Percentiles rank a stretch among this genome's conserved stretches.
phyloP scores from a whole-genome alignment of 768 basidiomycete species.

The Sporobolomyces roseus region DNA sequence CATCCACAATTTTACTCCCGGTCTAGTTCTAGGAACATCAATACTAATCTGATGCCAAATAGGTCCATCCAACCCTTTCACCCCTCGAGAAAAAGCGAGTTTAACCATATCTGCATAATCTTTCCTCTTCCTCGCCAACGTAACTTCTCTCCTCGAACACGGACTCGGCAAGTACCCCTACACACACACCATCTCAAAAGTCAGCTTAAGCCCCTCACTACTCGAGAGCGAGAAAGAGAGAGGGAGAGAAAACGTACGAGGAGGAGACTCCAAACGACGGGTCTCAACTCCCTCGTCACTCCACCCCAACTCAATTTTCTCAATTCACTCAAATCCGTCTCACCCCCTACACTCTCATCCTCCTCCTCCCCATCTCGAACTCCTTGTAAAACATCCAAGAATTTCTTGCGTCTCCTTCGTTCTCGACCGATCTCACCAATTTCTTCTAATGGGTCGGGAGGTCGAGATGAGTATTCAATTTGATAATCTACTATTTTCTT shows the following conservation, averaged over 20 bases:
- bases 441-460: constrained; percentile 1
- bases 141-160: constrained; percentile 65
- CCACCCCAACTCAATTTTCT: constrained; percentile 93
- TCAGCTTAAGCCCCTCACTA: too few relatives aligned
- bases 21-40: constrained; percentile 91
- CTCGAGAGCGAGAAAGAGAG: neutral
- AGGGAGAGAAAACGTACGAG: constrained; percentile 59
- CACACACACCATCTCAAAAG: neutral
- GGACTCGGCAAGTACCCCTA: constrained; percentile 92
- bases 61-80: constrained; percentile 82
- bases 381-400: constrained; percentile 64
- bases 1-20: constrained; percentile 88
- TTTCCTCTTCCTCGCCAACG: constrained; percentile 80
- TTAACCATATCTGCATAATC: constrained; percentile 88
- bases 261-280: constrained; percentile 88
- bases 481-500: constrained; percentile 23
- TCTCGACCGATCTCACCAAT: constrained; percentile 31
- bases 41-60: constrained; percentile 99
- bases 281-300: constrained; percentile 78
- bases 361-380: neutral
- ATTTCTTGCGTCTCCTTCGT: constrained; percentile 53
- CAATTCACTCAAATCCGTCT: constrained; percentile 81
- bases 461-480: neutral
- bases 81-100: constrained; percentile 80
- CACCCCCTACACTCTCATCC: constrained; percentile 51